Conservation (phyloP, 371 early-diverging fungal species). For the Actinomortierella ambigua region DNA sequence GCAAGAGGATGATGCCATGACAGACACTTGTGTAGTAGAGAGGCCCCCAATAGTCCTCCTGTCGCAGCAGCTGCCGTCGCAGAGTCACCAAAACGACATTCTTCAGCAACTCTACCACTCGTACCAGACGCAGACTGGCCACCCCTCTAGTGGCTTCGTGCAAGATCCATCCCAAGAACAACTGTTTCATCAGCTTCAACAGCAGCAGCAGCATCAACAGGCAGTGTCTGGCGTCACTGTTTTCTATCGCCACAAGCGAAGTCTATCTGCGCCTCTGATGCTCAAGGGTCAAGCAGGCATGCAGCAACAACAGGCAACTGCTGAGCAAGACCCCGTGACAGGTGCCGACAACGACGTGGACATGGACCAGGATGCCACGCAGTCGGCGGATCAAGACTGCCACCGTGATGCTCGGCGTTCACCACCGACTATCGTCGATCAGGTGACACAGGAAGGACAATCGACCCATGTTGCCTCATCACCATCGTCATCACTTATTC, state of each 20-base stretch:
- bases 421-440: constrained; percentile 9
- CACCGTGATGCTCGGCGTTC: neutral
- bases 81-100: constrained; percentile 9
- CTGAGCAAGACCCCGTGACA: neutral
- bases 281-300: neutral
- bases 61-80: constrained; percentile 1
- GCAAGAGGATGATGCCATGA: neutral
- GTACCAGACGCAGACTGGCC: neutral
- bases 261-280: constrained; percentile 29
- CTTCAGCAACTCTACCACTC: constrained; percentile 5
- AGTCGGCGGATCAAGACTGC: neutral
- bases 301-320: neutral
- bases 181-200: constrained; percentile 1
- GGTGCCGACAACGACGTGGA: neutral
- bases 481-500: constrained; percentile 1
- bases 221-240: neutral
- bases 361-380: constrained; percentile 1
- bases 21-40: too few relatives aligned
- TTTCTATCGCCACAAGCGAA: constrained; percentile 18
- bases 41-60: neutral
- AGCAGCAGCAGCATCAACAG: constrained; percentile 4
- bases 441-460: neutral
- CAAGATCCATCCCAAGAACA: constrained; percentile 14
- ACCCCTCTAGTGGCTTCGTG: too few relatives aligned
- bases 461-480: neutral